These are phyloP conservation scores for Barbarea vulgaris DNA, from an alignment of 345 rosid species.

Conservation along the genomic window DNA sequence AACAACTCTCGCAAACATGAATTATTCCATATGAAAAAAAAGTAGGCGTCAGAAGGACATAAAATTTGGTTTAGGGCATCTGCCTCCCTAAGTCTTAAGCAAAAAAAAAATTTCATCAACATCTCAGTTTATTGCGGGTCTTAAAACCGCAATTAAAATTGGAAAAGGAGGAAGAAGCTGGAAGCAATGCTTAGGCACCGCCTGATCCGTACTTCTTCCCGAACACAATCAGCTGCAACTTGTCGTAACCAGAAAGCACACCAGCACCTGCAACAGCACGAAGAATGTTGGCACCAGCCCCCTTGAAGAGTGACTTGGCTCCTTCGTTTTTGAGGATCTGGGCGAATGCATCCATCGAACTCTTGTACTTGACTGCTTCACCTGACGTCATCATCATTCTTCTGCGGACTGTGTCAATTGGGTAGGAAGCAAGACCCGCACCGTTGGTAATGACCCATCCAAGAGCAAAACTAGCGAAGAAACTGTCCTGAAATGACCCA, in stretches of 20 bases:
- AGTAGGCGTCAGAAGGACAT: conserved; percentile 9
- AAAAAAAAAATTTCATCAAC: conserved; percentile 33
- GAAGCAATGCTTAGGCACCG: conserved; percentile 44
- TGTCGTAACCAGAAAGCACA: conserved; percentile 89
- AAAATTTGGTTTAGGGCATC: conserved; percentile 22
- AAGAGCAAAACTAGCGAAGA: conserved; percentile 80
- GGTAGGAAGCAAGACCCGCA: conserved; percentile 85
- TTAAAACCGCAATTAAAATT: conserved; percentile 21
- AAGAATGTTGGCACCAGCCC: conserved; percentile 89
- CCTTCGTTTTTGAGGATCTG: conserved; percentile 87
- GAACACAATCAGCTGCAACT: conserved; percentile 73
- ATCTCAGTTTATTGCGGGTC: conserved; percentile 29
- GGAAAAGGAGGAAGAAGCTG: neutral
- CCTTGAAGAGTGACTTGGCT: conserved; percentile 79
- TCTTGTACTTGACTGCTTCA: conserved; percentile 87
- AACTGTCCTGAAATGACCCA: conserved; percentile 69
- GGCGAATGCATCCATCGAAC: conserved; percentile 64
- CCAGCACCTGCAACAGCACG: conserved; percentile 95
- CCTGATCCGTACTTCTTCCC: conserved; percentile 88
- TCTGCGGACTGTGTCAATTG: conserved; percentile 87
- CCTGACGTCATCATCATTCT: conserved; percentile 98
- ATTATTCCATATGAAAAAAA: conserved; percentile 29
- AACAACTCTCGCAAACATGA: conserved; percentile 10
- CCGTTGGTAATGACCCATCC: conserved; percentile 89
- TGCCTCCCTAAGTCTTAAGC: conserved; percentile 16